Evolutionary conservation across 208 protist genomes (phyloP), one percentile per base, ranked within the genome.

Genomic region (Wallacemonas collosoma): DNA sequence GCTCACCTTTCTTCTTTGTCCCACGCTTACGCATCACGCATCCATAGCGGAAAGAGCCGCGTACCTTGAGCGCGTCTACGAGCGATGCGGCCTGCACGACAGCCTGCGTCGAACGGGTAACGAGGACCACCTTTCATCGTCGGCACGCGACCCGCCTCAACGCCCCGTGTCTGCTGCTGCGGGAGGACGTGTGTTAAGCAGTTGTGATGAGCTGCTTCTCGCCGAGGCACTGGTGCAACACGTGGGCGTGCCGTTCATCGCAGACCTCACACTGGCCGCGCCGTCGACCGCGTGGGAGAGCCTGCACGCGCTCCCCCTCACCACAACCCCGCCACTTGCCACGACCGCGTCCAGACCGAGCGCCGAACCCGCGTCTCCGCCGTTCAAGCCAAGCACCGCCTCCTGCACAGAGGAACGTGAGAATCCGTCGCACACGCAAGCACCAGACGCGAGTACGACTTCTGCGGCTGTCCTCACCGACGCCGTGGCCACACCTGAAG

Each of bases 191-290:
- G 36, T 44, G 12, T 41, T 65, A 0, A 38, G n/a, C 43, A 38
- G n/a, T 8, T 66, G 57, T 11, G 67, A 80, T 26, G 56, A 61
- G 9, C 80, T 90, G 61, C 35, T 79, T 66, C 71, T 87, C 44
- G 73, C 82, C 3, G 82, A 90, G 69, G 80, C 79, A 44, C 55
- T 87, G 39, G 64, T 90, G 39, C 82, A 90, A 51, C 70, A 81
- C 53, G 61, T 88, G 35, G 72, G 73, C 48, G 56, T 90, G 11
- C 86, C 86, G 9, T 90, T 90, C 68, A 82, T 90, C 47, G 86
- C 86, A 40, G 86, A 90, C 80, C 74, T 78, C 60, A 86, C 80
- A 54, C 76, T 83, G 63, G 54, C 36, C 39, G 43, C 53, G 5
- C 69, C 85, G 17, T 67, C 57, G 15, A 86, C 78, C 2, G 72